These are phyloP conservation scores for Cucurbitaria berberidis DNA, from an alignment of 2,329 filamentous ascomycete genomes.

Conservation along the genomic window DNA sequence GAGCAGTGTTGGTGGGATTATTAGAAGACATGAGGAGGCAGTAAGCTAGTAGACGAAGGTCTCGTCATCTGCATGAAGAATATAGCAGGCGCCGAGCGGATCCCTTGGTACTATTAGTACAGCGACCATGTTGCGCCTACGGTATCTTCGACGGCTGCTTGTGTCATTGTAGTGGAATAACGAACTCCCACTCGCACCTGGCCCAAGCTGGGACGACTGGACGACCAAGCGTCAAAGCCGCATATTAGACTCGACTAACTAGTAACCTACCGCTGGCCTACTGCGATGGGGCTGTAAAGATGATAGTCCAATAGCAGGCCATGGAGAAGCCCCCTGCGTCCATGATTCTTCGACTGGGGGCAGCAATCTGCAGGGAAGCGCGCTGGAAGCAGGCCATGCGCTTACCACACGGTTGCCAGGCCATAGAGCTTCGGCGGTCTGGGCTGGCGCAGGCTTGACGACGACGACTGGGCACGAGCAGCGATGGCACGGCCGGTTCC, in stretches of 20 bases:
- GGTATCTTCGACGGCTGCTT: slow-evolving; percentile 35
- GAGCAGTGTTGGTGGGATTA: slow-evolving; percentile 38
- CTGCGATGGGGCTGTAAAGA: slow-evolving; percentile 27
- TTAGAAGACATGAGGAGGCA: slow-evolving; percentile 38
- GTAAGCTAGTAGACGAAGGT: slow-evolving; percentile 26
- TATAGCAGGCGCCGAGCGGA: slow-evolving; percentile 31
- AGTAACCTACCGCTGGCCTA: slow-evolving; percentile 34
- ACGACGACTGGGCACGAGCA: slow-evolving; percentile 33
- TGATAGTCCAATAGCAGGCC: slow-evolving; percentile 28
- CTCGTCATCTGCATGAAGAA: slow-evolving; percentile 33
- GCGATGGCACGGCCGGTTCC: slow-evolving; percentile 33
- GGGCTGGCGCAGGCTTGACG: slow-evolving; percentile 32
- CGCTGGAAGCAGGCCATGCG: slow-evolving; percentile 34
- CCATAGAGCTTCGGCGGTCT: slow-evolving; percentile 33
- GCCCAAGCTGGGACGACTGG: slow-evolving; percentile 42
- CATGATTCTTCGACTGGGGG: slow-evolving; percentile 31
- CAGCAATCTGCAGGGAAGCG: slow-evolving; percentile 35
- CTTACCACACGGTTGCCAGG: slow-evolving; percentile 33
- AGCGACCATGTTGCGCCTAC: slow-evolving; percentile 37
- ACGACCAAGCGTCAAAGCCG: slow-evolving; percentile 44
- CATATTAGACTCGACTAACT: slow-evolving; percentile 43
- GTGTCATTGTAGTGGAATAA: slow-evolving; percentile 43
- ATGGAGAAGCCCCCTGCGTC: slow-evolving; percentile 31
- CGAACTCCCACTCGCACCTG: slow-evolving; percentile 39
- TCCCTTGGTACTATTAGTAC: slow-evolving; percentile 38